Conservation (phyloP, 2,329 filamentous ascomycete species). For the Zasmidium citrigriseum region DNA sequence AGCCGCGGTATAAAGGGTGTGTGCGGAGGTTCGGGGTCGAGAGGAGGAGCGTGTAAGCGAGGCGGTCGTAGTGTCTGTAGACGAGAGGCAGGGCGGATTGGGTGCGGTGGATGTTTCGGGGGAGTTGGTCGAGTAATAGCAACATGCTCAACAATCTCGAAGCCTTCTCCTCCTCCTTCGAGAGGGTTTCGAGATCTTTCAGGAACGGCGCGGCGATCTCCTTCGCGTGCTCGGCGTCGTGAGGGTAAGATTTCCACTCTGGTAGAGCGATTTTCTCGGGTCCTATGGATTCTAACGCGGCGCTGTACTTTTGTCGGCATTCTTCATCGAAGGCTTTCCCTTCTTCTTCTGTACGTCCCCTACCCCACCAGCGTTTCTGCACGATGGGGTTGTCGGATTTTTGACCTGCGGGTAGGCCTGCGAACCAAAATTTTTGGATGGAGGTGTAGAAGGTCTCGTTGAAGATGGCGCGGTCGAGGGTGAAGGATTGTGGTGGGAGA, state of each 20-base stretch:
- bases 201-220: conserved; percentile 40
- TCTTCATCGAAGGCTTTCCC: conserved; percentile 38
- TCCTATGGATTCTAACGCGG: conserved; percentile 40
- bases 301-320: conserved; percentile 36
- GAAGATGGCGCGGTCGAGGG: conserved; percentile 42
- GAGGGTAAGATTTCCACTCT: conserved; percentile 23
- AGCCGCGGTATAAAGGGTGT: conserved; percentile 10
- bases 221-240: conserved; percentile 25
- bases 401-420: conserved; percentile 32
- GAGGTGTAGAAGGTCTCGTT: conserved; percentile 40
- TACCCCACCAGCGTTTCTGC: conserved; percentile 42
- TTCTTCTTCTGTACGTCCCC: conserved; percentile 33
- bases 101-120: conserved; percentile 62
- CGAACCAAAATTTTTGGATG: conserved; percentile 43
- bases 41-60: conserved; percentile 45
- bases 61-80: conserved; percentile 59
- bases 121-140: conserved; percentile 63
- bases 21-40: conserved; percentile 11
- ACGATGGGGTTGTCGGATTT: conserved; percentile 27
- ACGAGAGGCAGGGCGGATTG: conserved; percentile 44
- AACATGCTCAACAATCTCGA: conserved; percentile 52
- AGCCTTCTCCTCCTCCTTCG: conserved; percentile 27
- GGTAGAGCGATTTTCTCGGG: conserved; percentile 38
- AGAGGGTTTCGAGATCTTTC: conserved; percentile 32
- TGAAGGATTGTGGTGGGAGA: conserved; percentile 19